Evolutionary conservation across 179 eudicot genomes (phyloP).

Genomic region (Beta lomatogona): DNA sequence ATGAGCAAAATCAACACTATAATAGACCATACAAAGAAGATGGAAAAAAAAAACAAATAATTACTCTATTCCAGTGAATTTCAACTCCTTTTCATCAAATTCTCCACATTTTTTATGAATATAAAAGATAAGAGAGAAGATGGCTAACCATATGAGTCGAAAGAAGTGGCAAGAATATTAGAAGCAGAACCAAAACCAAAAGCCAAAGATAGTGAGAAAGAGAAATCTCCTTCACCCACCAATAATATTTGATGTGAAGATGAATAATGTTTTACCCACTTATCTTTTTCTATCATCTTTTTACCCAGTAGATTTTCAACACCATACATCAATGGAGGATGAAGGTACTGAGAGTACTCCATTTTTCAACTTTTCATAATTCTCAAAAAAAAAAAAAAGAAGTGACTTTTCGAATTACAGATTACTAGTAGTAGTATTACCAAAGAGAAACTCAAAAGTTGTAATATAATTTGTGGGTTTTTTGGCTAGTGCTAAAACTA

Average conservation of each 20-base stretch:
- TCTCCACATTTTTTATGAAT: background rate
- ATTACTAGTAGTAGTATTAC: too few species aligned
- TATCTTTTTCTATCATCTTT: slow-evolving; percentile 13
- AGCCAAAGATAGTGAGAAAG: slow-evolving; percentile 27
- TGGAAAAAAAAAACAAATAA: background rate
- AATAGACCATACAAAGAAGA: background rate
- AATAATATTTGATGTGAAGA: slow-evolving; percentile 21
- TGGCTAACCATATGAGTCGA: slow-evolving; percentile 12
- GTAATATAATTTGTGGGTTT: too few species aligned
- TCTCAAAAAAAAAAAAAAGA: background rate
- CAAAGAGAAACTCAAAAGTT: too few species aligned
- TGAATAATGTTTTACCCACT: slow-evolving; percentile 29
- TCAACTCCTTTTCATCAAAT: background rate
- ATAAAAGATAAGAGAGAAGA: slow-evolving; percentile 3
- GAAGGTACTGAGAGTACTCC: slow-evolving; percentile 3
- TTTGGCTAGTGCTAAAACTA: too few species aligned
- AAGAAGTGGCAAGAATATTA: slow-evolving; percentile 23
- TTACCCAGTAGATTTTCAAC: background rate
- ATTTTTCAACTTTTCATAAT: background rate
- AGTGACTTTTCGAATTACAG: background rate
- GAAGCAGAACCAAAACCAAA: slow-evolving; percentile 20
- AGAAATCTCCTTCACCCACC: slow-evolving; percentile 32
- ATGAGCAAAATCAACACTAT: background rate
- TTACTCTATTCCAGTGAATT: background rate
- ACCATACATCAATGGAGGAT: background rate